Base-by-base conservation (phyloP, 352 stramenopile species). In the Phytophthora melonis region DNA sequence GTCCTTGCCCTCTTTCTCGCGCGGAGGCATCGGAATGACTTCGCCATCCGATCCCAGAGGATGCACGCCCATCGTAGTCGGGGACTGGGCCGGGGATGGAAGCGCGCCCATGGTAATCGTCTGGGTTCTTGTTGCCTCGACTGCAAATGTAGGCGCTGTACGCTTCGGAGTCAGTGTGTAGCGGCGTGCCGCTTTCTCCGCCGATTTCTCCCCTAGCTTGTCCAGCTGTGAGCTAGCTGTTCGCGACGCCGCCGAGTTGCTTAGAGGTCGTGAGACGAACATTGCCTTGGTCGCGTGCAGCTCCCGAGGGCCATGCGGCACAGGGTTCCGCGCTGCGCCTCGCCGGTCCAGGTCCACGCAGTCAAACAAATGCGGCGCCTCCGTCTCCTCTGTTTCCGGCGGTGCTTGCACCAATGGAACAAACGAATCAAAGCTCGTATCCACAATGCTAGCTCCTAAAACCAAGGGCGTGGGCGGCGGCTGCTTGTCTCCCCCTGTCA, bases 241-340 rank as follows among this genome's bases (percentile, higher is more conserved):
- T 55, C 66, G 57, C 34, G 62, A 58, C 58, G 70, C 70, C 10
- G 66, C 55, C 19, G 67, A 72, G 7, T 71, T 73, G 36, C 53
- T 73, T 14, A 91, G 70, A n/a, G 87, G 77, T 9, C 78, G 74
- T 1, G 87, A 94, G 34, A 91, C 66, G 56, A 91, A 93, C 64
- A 91, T 83, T 9, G 87, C 84, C 57, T 92, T 92, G 41, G 79
- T 89, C 45, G 85, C 60, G 47, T 94, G 87, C 23, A 94, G 77
- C 68, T 92, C 83, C 1, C 87, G 85, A 5, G 76, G 74, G 1
- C 85, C 85, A 39, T 94, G 87, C 1, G 82, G 80, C 13, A 86
- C 67, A 3, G 75, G 56, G 5, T 53, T 67, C 8, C 55, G 58
- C 16, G 53, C 50, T 19, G 68, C 63, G 34, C 80, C 78, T 53